A percentile compares a stretch with the other conserved stretches of the same genome.
phyloP scores from a whole-genome alignment of 2,329 filamentous ascomycete genomes.

The Aspergillus sp. region DNA sequence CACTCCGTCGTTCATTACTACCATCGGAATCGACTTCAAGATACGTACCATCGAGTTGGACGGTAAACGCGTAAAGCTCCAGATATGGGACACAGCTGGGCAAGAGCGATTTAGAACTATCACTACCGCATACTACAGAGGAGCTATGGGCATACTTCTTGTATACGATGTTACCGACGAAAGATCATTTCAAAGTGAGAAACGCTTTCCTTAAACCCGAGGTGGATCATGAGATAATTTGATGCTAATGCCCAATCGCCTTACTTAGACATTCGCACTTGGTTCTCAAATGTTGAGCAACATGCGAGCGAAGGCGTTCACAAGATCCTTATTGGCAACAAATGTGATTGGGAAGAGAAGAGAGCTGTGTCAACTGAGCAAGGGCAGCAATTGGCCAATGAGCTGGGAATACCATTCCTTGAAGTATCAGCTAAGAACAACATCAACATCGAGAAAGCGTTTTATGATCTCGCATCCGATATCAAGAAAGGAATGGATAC shows the following conservation, averaged over 20 bases:
- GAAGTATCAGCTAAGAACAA: slow-evolving; percentile 99
- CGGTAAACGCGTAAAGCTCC: slow-evolving; percentile 96
- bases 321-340: slow-evolving; percentile 99
- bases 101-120: slow-evolving; percentile 99
- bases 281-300: slow-evolving; percentile 99
- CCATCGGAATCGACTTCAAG: slow-evolving; percentile 99
- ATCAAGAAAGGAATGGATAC: slow-evolving; percentile 99
- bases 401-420: slow-evolving; percentile 96
- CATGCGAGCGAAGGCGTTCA: slow-evolving; percentile 98
- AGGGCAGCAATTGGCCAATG: slow-evolving; percentile 89
- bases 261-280: slow-evolving; percentile 86
- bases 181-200: slow-evolving; percentile 89
- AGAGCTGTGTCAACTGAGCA: slow-evolving; percentile 89
- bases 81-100: slow-evolving; percentile 99
- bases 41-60: slow-evolving; percentile 98
- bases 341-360: slow-evolving; percentile 99
- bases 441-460: slow-evolving; percentile 99
- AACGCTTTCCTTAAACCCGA: not conserved
- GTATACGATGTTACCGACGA: slow-evolving; percentile 99
- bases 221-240: not conserved
- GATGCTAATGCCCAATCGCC: slow-evolving; percentile 13
- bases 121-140: slow-evolving; percentile 97
- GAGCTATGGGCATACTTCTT: slow-evolving; percentile 95
- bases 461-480: slow-evolving; percentile 90
- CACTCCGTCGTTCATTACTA: slow-evolving; percentile 97